A percentile compares a stretch with the other conserved stretches of the same genome.
phyloP scores from a whole-genome alignment of 2,329 filamentous ascomycete species.

The Monosporascus sp. region DNA sequence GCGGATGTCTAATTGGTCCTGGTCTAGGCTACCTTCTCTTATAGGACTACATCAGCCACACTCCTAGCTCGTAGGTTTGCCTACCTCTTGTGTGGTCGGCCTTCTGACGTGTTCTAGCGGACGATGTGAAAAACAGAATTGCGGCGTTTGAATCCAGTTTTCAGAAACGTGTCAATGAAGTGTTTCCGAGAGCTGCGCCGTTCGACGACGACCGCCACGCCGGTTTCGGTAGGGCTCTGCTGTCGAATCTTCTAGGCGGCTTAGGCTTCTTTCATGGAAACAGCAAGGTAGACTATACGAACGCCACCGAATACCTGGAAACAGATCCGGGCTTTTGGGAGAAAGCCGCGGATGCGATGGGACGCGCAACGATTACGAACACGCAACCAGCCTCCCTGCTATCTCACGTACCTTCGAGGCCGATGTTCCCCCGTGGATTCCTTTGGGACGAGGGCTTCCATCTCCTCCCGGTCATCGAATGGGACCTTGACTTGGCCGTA shows the following conservation, averaged over 20 bases:
- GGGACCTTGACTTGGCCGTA: slow-evolving; percentile 77
- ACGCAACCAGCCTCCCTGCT: slow-evolving; percentile 81
- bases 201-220: slow-evolving; percentile 67
- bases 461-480: slow-evolving; percentile 78
- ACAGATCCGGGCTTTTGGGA: slow-evolving; percentile 90
- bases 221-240: slow-evolving; percentile 75
- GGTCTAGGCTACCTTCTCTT: not conserved
- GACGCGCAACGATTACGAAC: slow-evolving; percentile 56
- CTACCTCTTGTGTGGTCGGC: not conserved
- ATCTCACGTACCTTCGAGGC: slow-evolving; percentile 79
- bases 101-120: not conserved
- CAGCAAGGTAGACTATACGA: slow-evolving; percentile 77
- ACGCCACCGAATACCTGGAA: slow-evolving; percentile 83
- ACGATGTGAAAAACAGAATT: not conserved
- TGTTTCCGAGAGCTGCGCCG: slow-evolving; percentile 67
- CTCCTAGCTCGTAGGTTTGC: not conserved
- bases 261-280: slow-evolving; percentile 90
- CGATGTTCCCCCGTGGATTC: slow-evolving; percentile 91
- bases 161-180: slow-evolving; percentile 21
- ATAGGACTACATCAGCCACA: not conserved
- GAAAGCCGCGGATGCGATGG: slow-evolving; percentile 71
- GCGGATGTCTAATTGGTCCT: not conserved
- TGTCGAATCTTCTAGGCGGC: slow-evolving; percentile 85
- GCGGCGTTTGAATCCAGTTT: not conserved
- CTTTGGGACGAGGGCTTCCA: slow-evolving; percentile 97